Percentiles rank a stretch among this genome's conserved stretches.
Evolutionary conservation across 768 basidiomycete species (phyloP).

Genomic region (Daedaleopsis sinensis): DNA sequence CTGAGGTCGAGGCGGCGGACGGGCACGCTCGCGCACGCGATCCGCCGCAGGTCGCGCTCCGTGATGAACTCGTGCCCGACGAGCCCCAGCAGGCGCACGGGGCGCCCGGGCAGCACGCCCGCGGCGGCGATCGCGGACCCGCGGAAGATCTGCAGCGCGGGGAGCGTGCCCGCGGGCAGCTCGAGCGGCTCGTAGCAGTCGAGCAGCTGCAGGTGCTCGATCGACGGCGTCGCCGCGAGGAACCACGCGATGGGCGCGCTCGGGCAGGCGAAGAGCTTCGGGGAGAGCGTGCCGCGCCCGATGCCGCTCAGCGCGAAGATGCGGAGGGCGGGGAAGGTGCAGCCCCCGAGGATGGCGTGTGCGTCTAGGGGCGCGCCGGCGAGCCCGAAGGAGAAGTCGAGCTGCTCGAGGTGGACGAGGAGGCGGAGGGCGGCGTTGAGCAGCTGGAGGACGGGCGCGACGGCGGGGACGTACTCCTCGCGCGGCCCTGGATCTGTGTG

Average conservation of each 20-base stretch:
- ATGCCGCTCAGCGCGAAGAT: constrained; percentile 37
- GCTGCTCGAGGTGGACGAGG: constrained; percentile 50
- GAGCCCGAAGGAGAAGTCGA: constrained; percentile 59
- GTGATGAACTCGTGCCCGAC: constrained; percentile 60
- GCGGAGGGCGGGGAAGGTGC: constrained; percentile 33
- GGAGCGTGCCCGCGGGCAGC: constrained; percentile 48
- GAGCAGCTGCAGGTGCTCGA: constrained; percentile 48
- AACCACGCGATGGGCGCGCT: constrained; percentile 36
- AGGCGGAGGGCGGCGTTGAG: constrained; percentile 44
- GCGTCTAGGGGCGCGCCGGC: constrained; percentile 40
- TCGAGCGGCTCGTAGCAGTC: constrained; percentile 45
- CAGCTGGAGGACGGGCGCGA: constrained; percentile 24
- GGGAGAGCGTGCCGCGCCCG: constrained; percentile 41
- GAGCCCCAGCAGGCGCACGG: constrained; percentile 57
- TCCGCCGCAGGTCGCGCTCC: constrained; percentile 50
- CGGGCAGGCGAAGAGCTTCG: constrained; percentile 23
- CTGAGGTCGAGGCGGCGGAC: constrained; percentile 61
- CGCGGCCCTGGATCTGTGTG: constrained; percentile 41
- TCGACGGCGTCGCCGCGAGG: constrained; percentile 42
- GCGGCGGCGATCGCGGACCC: constrained; percentile 64
- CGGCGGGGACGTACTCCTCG: constrained; percentile 27
- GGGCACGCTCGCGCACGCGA: constrained; percentile 51
- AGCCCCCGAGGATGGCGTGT: constrained; percentile 25
- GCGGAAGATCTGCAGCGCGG: constrained; percentile 56
- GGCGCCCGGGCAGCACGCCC: constrained; percentile 60